Evolutionary conservation across 345 rosid genomes (phyloP).

Genomic region (Citrus mangshanensis): DNA sequence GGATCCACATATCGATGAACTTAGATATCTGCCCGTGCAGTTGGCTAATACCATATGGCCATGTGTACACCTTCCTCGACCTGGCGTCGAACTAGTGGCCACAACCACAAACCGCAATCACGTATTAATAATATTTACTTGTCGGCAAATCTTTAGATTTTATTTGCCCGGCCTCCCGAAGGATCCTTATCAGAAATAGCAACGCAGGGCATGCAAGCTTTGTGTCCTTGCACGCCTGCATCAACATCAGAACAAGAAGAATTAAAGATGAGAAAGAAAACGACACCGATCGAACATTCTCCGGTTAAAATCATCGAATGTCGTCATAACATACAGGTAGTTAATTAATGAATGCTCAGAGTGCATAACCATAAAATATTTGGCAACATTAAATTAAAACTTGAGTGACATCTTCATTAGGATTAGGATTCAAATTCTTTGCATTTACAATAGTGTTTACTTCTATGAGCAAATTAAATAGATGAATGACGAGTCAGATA

Average conservation of each 20-base stretch:
- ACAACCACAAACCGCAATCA: neutral
- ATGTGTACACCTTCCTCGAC: neutral
- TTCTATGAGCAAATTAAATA: neutral
- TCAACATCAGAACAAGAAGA: neutral
- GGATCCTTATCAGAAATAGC: no score
- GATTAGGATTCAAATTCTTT: no score
- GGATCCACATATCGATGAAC: constrained; percentile 12
- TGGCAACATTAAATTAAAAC: neutral
- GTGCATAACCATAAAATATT: neutral
- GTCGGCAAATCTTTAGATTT: neutral
- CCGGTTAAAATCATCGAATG: neutral
- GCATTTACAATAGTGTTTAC: neutral
- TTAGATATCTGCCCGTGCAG: constrained; percentile 3
- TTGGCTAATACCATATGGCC: neutral
- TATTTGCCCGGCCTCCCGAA: neutral
- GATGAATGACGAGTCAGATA: neutral
- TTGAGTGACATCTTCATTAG: neutral
- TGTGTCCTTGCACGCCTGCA: neutral
- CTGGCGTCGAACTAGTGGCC: neutral
- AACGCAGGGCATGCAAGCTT: neutral
- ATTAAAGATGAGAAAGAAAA: neutral
- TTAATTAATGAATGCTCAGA: neutral
- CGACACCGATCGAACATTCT: neutral
- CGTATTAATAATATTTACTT: no score
- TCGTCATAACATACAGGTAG: neutral